These are phyloP conservation scores for Hemisphaericaspora nanyangensis DNA, from an alignment of 805 yeast genomes.

Conservation along the genomic window DNA sequence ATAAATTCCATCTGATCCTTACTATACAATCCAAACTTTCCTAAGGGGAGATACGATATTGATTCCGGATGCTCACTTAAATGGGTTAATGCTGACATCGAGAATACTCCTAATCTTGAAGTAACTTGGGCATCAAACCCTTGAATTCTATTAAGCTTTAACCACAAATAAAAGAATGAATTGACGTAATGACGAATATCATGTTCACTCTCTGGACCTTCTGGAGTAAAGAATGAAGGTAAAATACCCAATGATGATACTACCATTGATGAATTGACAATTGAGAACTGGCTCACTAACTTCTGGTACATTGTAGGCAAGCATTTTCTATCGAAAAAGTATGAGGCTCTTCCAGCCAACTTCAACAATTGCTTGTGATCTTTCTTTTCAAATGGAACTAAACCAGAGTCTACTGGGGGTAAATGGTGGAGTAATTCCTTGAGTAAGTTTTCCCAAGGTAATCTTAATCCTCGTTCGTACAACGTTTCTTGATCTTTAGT, in stretches of 20 bases:
- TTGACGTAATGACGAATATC: conserved; percentile 59
- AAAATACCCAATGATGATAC: conserved; percentile 52
- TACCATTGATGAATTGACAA: conserved; percentile 48
- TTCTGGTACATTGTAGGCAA: conserved; percentile 50
- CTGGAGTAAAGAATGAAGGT: conserved; percentile 41
- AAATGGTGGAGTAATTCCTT: conserved; percentile 31
- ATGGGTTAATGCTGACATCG: conserved; percentile 44
- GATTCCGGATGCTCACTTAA: conserved; percentile 17
- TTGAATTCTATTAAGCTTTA: conserved; percentile 43
- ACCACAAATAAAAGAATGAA: conserved; percentile 71
- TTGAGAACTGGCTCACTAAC: conserved; percentile 50
- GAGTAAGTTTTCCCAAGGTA: conserved; percentile 51
- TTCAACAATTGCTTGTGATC: conserved; percentile 46
- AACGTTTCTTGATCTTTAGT: conserved; percentile 46
- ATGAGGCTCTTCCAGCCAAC: conserved; percentile 51
- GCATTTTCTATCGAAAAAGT: conserved; percentile 47
- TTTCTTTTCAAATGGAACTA: conserved; percentile 44
- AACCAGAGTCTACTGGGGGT: conserved; percentile 38
- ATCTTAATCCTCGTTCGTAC: conserved; percentile 33
- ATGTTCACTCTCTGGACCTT: conserved; percentile 22
- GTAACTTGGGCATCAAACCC: conserved; percentile 63
- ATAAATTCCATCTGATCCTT: conserved; percentile 57
- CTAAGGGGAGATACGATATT: conserved; percentile 24
- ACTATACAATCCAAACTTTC: conserved; percentile 61
- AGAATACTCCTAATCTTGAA: conserved; percentile 58